Conservation (phyloP, 495 filamentous ascomycete genomes). For the Xylaria sp. region DNA sequence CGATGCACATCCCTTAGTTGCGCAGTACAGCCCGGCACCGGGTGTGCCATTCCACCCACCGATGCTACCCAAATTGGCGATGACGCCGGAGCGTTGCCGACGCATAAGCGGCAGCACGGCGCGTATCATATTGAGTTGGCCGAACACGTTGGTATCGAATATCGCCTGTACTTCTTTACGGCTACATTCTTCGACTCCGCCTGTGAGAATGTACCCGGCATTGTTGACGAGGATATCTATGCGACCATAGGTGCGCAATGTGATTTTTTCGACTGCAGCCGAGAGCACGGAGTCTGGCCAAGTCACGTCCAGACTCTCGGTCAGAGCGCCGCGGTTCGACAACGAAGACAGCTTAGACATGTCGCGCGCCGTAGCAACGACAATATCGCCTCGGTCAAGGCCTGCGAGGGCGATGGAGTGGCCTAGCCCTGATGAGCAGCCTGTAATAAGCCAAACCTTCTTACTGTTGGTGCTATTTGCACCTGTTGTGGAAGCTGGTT, state of each 20-base stretch:
- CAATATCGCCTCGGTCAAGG: neutral
- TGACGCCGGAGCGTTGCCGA: neutral
- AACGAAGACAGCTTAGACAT: neutral
- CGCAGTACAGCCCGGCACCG: conserved; percentile 1
- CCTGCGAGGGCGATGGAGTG: neutral
- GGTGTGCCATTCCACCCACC: neutral
- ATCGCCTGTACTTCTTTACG: conserved; percentile 43
- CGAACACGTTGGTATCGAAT: conserved; percentile 58
- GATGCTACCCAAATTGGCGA: conserved; percentile 1
- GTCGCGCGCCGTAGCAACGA: conserved; percentile 1
- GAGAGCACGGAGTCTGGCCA: neutral
- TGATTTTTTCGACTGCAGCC: neutral
- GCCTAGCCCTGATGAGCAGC: neutral
- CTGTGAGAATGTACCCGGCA: neutral
- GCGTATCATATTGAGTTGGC: conserved; percentile 54
- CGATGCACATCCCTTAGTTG: neutral
- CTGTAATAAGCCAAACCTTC: conserved; percentile 1
- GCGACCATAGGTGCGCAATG: neutral
- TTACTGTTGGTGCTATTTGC: neutral
- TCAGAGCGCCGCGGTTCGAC: neutral
- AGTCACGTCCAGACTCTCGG: neutral
- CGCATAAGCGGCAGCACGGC: conserved; percentile 48
- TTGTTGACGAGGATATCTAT: conserved; percentile 8
- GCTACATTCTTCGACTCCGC: conserved; percentile 25
- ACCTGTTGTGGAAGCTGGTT: neutral